Percentiles rank a stretch among this genome's conserved stretches.
These are phyloP conservation scores for Corniculantispora saksenae DNA, from an alignment of 2,329 filamentous ascomycete species.

Conservation along the genomic window DNA sequence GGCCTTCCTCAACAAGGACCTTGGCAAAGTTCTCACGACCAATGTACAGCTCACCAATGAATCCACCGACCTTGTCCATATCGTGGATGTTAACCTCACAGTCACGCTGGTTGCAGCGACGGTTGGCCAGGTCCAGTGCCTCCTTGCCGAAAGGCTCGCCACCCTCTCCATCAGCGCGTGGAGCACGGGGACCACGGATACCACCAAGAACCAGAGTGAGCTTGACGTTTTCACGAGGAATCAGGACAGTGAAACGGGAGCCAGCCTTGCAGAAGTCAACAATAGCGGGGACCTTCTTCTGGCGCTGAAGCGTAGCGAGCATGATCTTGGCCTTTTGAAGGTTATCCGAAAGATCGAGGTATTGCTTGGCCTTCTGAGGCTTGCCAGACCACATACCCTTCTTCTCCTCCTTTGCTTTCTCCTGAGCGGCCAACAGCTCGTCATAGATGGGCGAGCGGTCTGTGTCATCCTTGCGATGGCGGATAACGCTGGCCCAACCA, in stretches of 20 bases:
- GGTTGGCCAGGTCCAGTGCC: constrained; percentile 87
- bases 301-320: constrained; percentile 80
- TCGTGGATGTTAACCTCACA: constrained; percentile 94
- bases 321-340: constrained; percentile 95
- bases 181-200: constrained; percentile 85
- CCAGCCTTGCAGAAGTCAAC: constrained; percentile 99
- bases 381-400: constrained; percentile 97
- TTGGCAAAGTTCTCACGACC: constrained; percentile 96
- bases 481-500: constrained; percentile 90
- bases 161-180: constrained; percentile 71
- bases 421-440: constrained; percentile 77
- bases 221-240: constrained; percentile 91
- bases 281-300: constrained; percentile 88
- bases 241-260: constrained; percentile 86
- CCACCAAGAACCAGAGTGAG: constrained; percentile 92
- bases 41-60: constrained; percentile 92
- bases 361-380: constrained; percentile 77
- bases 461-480: constrained; percentile 91
- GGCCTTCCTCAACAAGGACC: constrained; percentile 86
- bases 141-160: constrained; percentile 95
- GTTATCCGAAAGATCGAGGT: constrained; percentile 87
- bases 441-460: constrained; percentile 95
- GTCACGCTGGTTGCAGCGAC: constrained; percentile 87
- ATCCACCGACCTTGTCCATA: constrained; percentile 94
- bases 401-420: constrained; percentile 79